Base-by-base conservation (phyloP, 2,329 filamentous ascomycete species). In the Aureobasidium subglaciale region DNA sequence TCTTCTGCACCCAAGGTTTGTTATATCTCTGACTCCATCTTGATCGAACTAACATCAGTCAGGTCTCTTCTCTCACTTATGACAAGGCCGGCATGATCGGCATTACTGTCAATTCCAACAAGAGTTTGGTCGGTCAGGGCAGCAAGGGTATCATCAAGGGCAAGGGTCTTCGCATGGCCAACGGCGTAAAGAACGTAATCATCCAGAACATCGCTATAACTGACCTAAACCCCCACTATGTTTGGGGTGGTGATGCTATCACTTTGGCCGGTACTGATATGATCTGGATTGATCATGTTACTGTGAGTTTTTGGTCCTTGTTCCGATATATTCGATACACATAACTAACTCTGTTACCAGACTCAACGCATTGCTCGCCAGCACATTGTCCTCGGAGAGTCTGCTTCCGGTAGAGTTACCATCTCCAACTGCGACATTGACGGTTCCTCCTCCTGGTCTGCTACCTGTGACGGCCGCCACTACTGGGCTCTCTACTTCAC, bases 351-450 rank as follows among this genome's bases (percentile, higher is more conserved):
- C 20, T n/a, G 30, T 27, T 34, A 25, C 43, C 11, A 56, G 78
- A 48, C 43, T 10, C 79, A 79, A 50, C 74, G 78, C 41, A 78
- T 83, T 60, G 79, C 78, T 53, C 79, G 81, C 41, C 81, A 84
- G 67, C 78, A 82, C 71, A 78, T 83, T 48, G 81, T 84, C 48
- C 74, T 80, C 48, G 81, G 82, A 58, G 77, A 74, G 64, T 63
- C 66, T 3, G 75, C 78, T 49, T 76, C 74, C 62, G 75, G 74
- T 65, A 78, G 78, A 41, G 77, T 84, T 18, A 82, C 80, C 25
- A 76, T 85, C 65, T 80, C 80, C 61, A 83, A 84, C 75, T 74
- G 65, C 69, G 77, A 81, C 64, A 78, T 85, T 61, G 76, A 85
- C 63, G 82, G 82, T 42, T 64, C 65, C 22, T 75, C 75, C 30